These are phyloP conservation scores for Ceriops tagal DNA, from an alignment of 345 rosid genomes.

Conservation along the genomic window DNA sequence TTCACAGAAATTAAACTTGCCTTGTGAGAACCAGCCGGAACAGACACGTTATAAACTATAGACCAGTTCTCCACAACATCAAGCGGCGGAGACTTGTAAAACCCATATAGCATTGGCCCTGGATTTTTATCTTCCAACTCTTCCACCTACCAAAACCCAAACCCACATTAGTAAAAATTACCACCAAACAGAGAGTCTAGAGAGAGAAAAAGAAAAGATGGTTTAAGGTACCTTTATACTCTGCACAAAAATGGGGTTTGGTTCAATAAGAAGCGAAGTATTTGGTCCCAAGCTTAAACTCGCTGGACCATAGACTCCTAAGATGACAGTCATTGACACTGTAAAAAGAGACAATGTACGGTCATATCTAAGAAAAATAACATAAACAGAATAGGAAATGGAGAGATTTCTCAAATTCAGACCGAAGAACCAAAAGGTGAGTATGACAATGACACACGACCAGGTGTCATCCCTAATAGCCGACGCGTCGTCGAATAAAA, in stretches of 20 bases:
- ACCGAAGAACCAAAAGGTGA: constrained; percentile 94
- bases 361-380: neutral
- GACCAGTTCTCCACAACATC: constrained; percentile 62
- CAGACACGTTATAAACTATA: constrained; percentile 38
- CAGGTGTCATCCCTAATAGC: constrained; percentile 68
- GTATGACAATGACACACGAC: constrained; percentile 77
- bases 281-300: constrained; percentile 65
- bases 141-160: constrained; percentile 51
- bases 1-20: constrained; percentile 29
- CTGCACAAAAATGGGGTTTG: constrained; percentile 78
- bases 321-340: constrained; percentile 83
- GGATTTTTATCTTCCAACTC: constrained; percentile 48
- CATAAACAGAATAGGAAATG: neutral
- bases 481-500: constrained; percentile 31
- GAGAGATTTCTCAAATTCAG: constrained; percentile 17
- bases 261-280: constrained; percentile 59
- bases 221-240: constrained; percentile 48
- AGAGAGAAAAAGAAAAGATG: neutral
- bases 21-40: constrained; percentile 67
- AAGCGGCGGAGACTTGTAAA: constrained; percentile 64
- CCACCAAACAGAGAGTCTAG: neutral
- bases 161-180: neutral
- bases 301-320: constrained; percentile 81
- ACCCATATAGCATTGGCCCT: constrained; percentile 55
- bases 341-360: constrained; percentile 14